A percentile compares a stretch with the other conserved stretches of the same genome.
Conservation (phyloP, 2,329 filamentous ascomycete species). For the Dichotomopilus funicola region DNA sequence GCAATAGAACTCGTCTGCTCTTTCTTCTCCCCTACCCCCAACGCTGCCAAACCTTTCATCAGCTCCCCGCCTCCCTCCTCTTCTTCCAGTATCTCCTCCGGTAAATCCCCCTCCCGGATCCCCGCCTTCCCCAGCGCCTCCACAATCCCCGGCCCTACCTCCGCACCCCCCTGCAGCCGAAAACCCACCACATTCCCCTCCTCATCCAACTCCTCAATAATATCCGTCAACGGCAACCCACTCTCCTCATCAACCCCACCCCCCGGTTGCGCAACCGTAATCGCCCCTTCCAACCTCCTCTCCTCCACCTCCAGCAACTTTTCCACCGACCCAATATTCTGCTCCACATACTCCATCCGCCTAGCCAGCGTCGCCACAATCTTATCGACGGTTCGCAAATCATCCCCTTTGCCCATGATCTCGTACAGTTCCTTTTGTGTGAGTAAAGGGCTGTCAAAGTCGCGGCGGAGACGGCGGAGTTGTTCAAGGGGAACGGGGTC, state of each 20-base stretch:
- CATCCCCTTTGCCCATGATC: slow-evolving; percentile 37
- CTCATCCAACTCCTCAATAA: slow-evolving; percentile 86
- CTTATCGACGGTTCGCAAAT: slow-evolving; percentile 50
- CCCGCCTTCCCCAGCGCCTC: slow-evolving; percentile 75
- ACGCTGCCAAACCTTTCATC: neutral
- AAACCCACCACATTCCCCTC: slow-evolving; percentile 75
- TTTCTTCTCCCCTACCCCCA: neutral
- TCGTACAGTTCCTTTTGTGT: slow-evolving; percentile 50
- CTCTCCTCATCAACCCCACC: slow-evolving; percentile 52
- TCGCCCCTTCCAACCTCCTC: slow-evolving; percentile 59
- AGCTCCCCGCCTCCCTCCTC: neutral
- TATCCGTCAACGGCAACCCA: slow-evolving; percentile 77
- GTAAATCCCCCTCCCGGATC: slow-evolving; percentile 41
- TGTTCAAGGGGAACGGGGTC: slow-evolving; percentile 41
- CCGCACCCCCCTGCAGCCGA: slow-evolving; percentile 59
- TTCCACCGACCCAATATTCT: slow-evolving; percentile 69
- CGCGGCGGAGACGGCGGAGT: slow-evolving; percentile 50
- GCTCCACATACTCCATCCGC: slow-evolving; percentile 81
- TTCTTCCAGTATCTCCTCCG: slow-evolving; percentile 18
- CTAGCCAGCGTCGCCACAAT: slow-evolving; percentile 63
- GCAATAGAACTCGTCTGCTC: neutral
- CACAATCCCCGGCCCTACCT: slow-evolving; percentile 59
- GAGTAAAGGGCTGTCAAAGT: slow-evolving; percentile 58
- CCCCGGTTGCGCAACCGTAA: slow-evolving; percentile 54
- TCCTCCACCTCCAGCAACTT: slow-evolving; percentile 66